Evolutionary conservation across 1,139 yeast genomes (phyloP), one percentile per base, ranked within the genome.

Genomic region (Suhomyces taliae): DNA sequence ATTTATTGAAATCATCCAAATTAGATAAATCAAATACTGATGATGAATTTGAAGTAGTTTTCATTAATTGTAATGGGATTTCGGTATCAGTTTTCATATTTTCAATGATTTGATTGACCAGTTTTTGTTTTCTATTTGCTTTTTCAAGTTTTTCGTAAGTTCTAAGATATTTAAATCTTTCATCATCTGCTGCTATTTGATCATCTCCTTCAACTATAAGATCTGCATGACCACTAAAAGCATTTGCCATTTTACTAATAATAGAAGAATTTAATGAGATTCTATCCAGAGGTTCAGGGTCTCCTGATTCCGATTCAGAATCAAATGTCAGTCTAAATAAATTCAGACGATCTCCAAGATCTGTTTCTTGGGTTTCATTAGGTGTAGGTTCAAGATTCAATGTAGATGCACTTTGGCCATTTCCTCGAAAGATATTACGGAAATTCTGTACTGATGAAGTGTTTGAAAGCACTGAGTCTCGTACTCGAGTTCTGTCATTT

Each of bases 1-100:
- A 74, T 44, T 55, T 62, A 41, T 57, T 59, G 55, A 66, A 74
- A 53, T 74, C 79, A 48, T 71, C 73, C 36, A 74, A 53, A 11
- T 61, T 51, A 0, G 75, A 66, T n/a, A 74, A 56, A 6, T 61
- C 61, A 50, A 74, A 72, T 1, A 70, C 59, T 0, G 77, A 71
- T n/a, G 52, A 45, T 6, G 47, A 37, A 27, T 45, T n/a, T 56
- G 58, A 37, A 47, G 40, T 39, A 4, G 65, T 52, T 8, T 50
- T 40, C 43, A 67, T 36, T 0, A 57, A 42, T 44, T 67, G 67
- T 35, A 68, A 49, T 1, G 70, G 70, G 10, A 68, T 66, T 34
- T 63, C 69, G 14, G 55, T 41, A 14, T 51, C 43, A 37, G 52
- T 42, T 41, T 51, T 53, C 56, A 59, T 54, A 34, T 51, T 53